Evolutionary conservation across 2,329 filamentous ascomycete genomes (phyloP), one percentile per base, ranked within the genome.

Genomic region (Cercospora sp.): DNA sequence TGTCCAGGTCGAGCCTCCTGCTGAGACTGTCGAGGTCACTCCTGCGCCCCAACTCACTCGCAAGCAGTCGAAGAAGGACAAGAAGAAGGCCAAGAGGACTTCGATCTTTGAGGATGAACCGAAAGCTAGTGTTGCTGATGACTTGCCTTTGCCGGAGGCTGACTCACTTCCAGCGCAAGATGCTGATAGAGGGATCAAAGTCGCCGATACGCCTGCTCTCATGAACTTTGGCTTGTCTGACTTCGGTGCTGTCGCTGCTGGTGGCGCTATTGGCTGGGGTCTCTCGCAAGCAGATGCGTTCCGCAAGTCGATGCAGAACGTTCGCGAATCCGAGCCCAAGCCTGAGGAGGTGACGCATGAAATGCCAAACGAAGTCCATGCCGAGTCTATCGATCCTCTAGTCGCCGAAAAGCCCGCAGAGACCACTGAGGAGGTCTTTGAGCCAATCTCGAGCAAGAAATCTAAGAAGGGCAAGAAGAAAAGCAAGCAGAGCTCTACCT

Each of bases 21-120:
- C 64, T 24, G 55, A 51, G n/a, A 51, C 32, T 10, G 40, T 49
- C 1, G 71, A 71, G 37, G 58, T 67, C 10, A 34, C 21, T 13
- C 51, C 63, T 12, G 68, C 65, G 9, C 69, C 67, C 16, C 60
- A 71, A 57, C 67, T 75, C 53, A 71, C 65, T n/a, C 69, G 70
- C 37, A 79, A 80, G 70, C 74, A 75, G 66, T 77, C 79, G 34
- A 82, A 82, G 74, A 83, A 82, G 61, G 79, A 80, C 34, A 82
- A 81, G 73, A 81, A 81, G 59, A 82, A 82, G 67, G 75, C 74
- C 6, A 77, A 74, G 67, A 72, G 71, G 37, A 69, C 66, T 37
- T 66, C 66, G n/a, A 65, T 70, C 26, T 70, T 67, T 10, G 72
- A 67, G 28, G 70, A 73, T 13, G 66, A 71, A 40, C 53, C 51